Base-by-base conservation (phyloP, 164 flowering plant genomes). In the Magnolia changhungtana region DNA sequence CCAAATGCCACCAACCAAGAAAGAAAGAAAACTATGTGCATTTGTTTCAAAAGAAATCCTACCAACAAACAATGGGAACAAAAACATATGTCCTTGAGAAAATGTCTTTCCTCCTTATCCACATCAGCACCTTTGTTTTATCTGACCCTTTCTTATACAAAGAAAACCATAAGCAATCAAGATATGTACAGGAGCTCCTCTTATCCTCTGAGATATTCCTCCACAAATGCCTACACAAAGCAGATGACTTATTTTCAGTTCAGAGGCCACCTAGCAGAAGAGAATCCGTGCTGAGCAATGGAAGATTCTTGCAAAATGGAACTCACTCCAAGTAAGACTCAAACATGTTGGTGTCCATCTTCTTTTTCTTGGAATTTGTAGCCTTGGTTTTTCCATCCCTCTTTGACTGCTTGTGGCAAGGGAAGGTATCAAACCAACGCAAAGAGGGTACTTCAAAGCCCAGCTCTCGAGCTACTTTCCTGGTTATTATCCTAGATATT, bases 31-130 rank as follows among this genome's bases (percentile, higher is more conserved):
- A 66, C 10, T 66, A 27, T 27, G 18, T 9, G 14, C 4, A 23
- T 24, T 66, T 3, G 20, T 20, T 6, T 11, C 18, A 70, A 21
- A 66, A 11, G 51, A 73, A 63, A 74, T 21, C 78, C 19, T 63
- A 83, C 85, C 83, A 80, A 78, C 85, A 78, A 71, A 83, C 69
- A 74, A 83, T 78, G 71, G 85, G 83, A 50, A 83, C 74, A 74
- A 83, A 80, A 19, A 76, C 81, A 76, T 80, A 83, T 50, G 76
- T 83, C 71, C 74, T 65, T 31, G 83, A 76, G 66, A 80, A 80
- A 50, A 83, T 78, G 50, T 74, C 10, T 27, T 74, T 73, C 19
- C 52, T 61, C 78, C 63, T 76, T 61, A 83, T 78, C 85, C 85
- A 80, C 21, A 1, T 71, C 65, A 82, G 65, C 67, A 82, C 82